A percentile compares a stretch with the other conserved stretches of the same genome.
Evolutionary conservation across 1,139 yeast species (phyloP).

Genomic region (Blastobotrys capitulatus): DNA sequence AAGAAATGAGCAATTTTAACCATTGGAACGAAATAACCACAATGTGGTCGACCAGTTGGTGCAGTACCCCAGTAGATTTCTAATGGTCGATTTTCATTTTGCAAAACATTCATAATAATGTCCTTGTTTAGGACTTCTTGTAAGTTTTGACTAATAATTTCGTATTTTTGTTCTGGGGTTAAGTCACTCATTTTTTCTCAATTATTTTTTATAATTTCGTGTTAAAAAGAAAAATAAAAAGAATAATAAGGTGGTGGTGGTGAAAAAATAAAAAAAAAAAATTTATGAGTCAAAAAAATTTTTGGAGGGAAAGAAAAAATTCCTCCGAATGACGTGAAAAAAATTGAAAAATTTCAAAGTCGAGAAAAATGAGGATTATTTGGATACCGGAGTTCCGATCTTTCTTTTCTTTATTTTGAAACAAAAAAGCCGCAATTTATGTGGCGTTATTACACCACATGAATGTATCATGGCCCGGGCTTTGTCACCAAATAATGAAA

Average conservation of each 20-base stretch:
- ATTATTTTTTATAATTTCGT: too few relatives aligned
- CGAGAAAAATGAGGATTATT: too few relatives aligned
- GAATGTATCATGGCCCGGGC: too few relatives aligned
- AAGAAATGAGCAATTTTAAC: slow-evolving; percentile 91
- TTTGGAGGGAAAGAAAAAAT: too few relatives aligned
- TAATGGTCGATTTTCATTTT: slow-evolving; percentile 72
- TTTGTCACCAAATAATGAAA: too few relatives aligned
- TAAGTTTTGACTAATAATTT: slow-evolving; percentile 73
- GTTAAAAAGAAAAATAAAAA: not conserved
- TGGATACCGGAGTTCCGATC: too few relatives aligned
- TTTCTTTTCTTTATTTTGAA: too few relatives aligned
- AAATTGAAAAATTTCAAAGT: too few relatives aligned
- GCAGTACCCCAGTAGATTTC: slow-evolving; percentile 96
- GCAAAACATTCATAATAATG: slow-evolving; percentile 79
- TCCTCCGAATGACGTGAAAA: too few relatives aligned
- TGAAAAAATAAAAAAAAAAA: too few relatives aligned
- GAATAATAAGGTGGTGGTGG: not conserved
- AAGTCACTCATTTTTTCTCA: slow-evolving; percentile 10
- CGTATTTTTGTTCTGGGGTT: slow-evolving; percentile 60
- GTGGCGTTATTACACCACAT: too few relatives aligned
- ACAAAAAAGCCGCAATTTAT: too few relatives aligned
- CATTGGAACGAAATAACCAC: slow-evolving; percentile 98
- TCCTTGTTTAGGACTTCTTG: slow-evolving; percentile 90
- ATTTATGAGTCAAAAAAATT: not conserved
- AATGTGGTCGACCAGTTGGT: slow-evolving; percentile 96